phyloP scores from a whole-genome alignment of 768 basidiomycete species.

The Plicaturopsis crispa region DNA sequence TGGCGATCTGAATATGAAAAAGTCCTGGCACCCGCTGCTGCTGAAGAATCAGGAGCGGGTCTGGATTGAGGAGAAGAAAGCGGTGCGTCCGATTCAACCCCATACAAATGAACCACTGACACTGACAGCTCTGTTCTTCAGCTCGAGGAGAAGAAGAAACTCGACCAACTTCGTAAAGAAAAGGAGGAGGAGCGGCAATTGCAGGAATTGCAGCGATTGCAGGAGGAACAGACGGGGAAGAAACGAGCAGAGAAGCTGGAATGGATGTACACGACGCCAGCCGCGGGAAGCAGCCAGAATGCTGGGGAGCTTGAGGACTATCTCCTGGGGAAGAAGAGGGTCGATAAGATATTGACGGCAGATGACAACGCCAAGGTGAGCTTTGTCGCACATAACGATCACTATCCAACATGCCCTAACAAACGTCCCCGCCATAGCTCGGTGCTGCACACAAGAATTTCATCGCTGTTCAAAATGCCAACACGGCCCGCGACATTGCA shows the following conservation, averaged over 20 bases:
- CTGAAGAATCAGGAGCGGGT: conserved; percentile 98
- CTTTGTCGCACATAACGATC: too few species aligned
- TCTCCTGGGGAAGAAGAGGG: conserved; percentile 92
- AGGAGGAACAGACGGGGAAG: conserved; percentile 93
- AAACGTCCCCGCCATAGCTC: too few species aligned
- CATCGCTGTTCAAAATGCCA: conserved; percentile 93
- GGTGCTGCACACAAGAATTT: conserved; percentile 88
- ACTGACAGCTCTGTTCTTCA: conserved; percentile 23
- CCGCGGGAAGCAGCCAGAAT: conserved; percentile 80
- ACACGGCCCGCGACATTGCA: conserved; percentile 79
- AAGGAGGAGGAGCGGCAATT: conserved; percentile 96
- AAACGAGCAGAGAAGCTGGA: conserved; percentile 92
- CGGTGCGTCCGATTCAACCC: conserved; percentile 42
- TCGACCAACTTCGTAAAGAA: conserved; percentile 94
- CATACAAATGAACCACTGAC: background rate
- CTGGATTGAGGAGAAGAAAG: conserved; percentile 97
- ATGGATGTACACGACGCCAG: conserved; percentile 99
- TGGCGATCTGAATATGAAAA: conserved; percentile 98
- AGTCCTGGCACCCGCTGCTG: conserved; percentile 98
- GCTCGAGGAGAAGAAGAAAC: conserved; percentile 98
- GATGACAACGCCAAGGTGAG: conserved; percentile 86
- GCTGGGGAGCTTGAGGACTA: conserved; percentile 94
- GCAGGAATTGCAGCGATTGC: conserved; percentile 91
- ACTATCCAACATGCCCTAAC: too few species aligned
- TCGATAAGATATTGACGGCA: conserved; percentile 89